A percentile compares a stretch with the other conserved stretches of the same genome.
Evolutionary conservation across 2,329 filamentous ascomycete genomes (phyloP).

Genomic region (Knufia fluminis): DNA sequence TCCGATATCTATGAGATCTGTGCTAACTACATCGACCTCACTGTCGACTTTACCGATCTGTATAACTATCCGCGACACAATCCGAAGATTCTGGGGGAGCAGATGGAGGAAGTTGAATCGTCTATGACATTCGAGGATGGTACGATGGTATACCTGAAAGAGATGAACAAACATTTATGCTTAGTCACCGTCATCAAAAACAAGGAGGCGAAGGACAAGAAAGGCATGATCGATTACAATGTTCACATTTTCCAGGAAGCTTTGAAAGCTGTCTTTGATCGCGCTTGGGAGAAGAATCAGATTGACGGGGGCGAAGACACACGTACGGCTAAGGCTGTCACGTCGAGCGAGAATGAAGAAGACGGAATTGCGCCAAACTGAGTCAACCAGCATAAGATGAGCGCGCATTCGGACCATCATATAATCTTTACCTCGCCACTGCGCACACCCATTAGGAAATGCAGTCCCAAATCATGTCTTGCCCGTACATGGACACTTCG

Average conservation of each 20-base stretch:
- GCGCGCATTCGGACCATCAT: too few species aligned
- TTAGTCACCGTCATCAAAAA: constrained; percentile 58
- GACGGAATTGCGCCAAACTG: neutral
- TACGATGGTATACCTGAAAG: constrained; percentile 55
- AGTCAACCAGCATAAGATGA: neutral
- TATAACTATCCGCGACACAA: constrained; percentile 55
- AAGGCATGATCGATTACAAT: constrained; percentile 58
- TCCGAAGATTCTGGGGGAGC: constrained; percentile 32
- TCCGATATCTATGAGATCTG: constrained; percentile 97
- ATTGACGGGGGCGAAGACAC: neutral
- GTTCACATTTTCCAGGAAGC: constrained; percentile 55
- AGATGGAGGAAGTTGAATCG: constrained; percentile 50
- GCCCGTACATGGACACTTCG: too few species aligned
- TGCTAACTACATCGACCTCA: constrained; percentile 96
- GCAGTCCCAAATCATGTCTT: too few species aligned
- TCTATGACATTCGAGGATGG: constrained; percentile 49
- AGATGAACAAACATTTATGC: constrained; percentile 59
- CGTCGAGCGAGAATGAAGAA: neutral
- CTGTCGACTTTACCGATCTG: constrained; percentile 92
- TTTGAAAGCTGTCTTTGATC: constrained; percentile 51
- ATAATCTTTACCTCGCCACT: too few species aligned
- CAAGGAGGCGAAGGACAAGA: constrained; percentile 54
- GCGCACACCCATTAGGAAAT: too few species aligned
- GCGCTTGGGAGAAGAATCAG: constrained; percentile 36
- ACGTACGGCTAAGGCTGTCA: neutral